These are phyloP conservation scores for Cryptosporidium muris DNA, from an alignment of 169 alveolate genomes.

Conservation along the genomic window DNA sequence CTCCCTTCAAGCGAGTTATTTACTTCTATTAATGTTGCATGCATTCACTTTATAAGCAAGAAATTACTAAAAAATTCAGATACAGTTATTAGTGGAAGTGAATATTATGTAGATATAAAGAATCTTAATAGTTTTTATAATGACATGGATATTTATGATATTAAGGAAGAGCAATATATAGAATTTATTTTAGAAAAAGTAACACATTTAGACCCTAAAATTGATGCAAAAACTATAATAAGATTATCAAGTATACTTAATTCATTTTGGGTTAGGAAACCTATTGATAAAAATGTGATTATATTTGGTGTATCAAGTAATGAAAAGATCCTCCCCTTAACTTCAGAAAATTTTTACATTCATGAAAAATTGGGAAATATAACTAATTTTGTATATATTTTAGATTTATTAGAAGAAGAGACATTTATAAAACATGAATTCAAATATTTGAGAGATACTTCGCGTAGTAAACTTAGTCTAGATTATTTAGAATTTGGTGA, in stretches of 20 bases:
- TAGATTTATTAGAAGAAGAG: too few relatives aligned
- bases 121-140: conserved; percentile 17
- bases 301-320: conserved; percentile 17
- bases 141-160: neutral
- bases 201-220: neutral
- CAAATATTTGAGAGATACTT: neutral
- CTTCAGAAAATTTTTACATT: conserved; percentile 27
- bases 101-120: neutral
- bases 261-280: too few relatives aligned
- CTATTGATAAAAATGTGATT: neutral
- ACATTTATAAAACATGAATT: neutral
- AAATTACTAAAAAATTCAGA: conserved; percentile 7
- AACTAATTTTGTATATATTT: too few relatives aligned
- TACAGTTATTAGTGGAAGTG: neutral
- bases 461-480: neutral
- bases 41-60: conserved; percentile 27
- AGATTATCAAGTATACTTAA: too few relatives aligned
- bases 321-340: conserved; percentile 7
- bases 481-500: conserved; percentile 15
- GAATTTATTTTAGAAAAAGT: conserved; percentile 20
- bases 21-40: conserved; percentile 4
- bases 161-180: conserved; percentile 4
- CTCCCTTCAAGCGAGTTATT: neutral
- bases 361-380: neutral
- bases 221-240: neutral